Evolutionary conservation across 2,329 filamentous ascomycete genomes (phyloP), one percentile per base, ranked within the genome.

Genomic region (Alternaria dauci): DNA sequence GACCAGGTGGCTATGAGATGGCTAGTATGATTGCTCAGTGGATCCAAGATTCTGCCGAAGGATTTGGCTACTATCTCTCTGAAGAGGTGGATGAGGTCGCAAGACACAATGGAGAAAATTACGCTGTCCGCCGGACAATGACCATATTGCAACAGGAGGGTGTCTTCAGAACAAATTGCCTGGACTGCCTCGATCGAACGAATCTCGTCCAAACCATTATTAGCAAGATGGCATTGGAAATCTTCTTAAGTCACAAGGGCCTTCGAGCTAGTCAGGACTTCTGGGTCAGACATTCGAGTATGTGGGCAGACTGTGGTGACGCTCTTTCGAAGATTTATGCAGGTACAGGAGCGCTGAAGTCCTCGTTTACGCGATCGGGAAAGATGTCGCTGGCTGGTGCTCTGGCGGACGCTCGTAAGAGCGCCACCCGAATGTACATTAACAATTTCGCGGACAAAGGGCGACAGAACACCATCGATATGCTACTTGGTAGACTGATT

Each of bases 221-320:
- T 70, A 97, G 94, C 59, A 91, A 93, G 71, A 94, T 97, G 91
- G 93, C 93, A 0, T 84, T 97, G 20, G 93, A 97, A 75, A 84
- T 89, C 0, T 98, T 98, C 70, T 81, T 99, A 4, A 80, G 81
- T 14, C 93, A 96, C 68, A 86, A 90, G 61, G 86, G 85, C 26
- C 88, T 92, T 66, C 85, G 83, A 62, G 89, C 91, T 0, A 84
- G 85, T 9, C 86, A 89, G 0, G 94, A 98, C 73, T 94, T 98
- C 71, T 97, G 94, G 91, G 90, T 92, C 80, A 86, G 92, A 50
- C 95, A 99, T 80, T 94, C 93, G 8, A 95, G 89, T 62, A 84
- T 99, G 1, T 99, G 95, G 95, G 95, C 95, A 34, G 95, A 99
- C 78, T 98, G 97, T 74, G 95, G 95, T 23, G 95, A 99, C 81